phyloP scores from a whole-genome alignment of 1,284 basidiomycete genomes.

The Trichosporon ovoides region DNA sequence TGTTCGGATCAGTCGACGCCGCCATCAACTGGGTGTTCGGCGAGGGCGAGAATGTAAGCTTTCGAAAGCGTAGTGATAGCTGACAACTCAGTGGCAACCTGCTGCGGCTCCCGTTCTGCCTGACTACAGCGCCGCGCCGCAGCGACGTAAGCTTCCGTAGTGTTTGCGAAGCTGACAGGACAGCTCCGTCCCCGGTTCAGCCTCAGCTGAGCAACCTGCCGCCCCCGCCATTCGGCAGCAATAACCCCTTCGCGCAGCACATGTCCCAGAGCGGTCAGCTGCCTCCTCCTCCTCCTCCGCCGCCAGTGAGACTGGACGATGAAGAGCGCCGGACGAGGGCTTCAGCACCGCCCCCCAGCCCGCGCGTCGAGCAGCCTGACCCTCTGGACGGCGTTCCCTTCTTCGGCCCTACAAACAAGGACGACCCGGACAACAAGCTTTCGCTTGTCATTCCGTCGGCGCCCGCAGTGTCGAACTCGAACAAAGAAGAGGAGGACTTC shows the following conservation, averaged over 20 bases:
- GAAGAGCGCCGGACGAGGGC: conserved; percentile 38
- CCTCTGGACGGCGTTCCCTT: conserved; percentile 12
- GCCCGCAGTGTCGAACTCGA: conserved; percentile 3
- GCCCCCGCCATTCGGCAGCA: neutral
- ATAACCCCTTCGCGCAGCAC: no score
- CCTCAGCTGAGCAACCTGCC: neutral
- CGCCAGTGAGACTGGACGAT: conserved; percentile 36
- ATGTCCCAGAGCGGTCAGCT: conserved; percentile 18
- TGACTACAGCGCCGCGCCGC: neutral
- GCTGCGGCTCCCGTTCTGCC: no score
- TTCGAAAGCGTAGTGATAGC: neutral
- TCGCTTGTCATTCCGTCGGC: conserved; percentile 20
- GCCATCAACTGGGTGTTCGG: conserved; percentile 46
- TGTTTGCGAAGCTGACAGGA: neutral
- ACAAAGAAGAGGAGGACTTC: conserved; percentile 40
- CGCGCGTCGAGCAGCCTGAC: conserved; percentile 13
- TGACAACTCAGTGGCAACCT: no score
- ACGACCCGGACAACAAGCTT: conserved; percentile 32
- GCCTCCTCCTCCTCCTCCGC: conserved; percentile 11
- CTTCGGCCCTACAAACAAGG: conserved; percentile 41
- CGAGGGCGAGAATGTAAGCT: conserved; percentile 35
- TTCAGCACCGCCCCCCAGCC: conserved; percentile 38
- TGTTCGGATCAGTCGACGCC: conserved; percentile 31
- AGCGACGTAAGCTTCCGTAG: neutral
- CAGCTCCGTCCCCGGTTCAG: conserved; percentile 2